These are phyloP conservation scores for Phaseolus coccineus DNA, from an alignment of 331 rosid species.

Conservation along the genomic window DNA sequence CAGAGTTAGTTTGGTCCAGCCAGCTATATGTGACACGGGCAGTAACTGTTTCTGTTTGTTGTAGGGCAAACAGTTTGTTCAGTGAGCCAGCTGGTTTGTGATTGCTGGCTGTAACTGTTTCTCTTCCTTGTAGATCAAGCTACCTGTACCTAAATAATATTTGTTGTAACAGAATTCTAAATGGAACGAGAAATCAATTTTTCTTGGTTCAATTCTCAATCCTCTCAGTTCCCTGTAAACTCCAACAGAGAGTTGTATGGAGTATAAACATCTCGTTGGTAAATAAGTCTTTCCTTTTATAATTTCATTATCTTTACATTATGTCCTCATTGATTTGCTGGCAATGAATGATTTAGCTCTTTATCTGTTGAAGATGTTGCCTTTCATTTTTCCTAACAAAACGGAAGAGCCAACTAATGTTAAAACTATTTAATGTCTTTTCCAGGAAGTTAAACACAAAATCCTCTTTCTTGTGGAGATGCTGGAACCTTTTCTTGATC, in stretches of 20 bases:
- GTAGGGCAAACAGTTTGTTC: too few relatives aligned
- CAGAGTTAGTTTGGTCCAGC: too few relatives aligned
- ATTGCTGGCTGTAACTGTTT: too few relatives aligned
- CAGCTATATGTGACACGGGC: too few relatives aligned
- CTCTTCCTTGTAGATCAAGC: too few relatives aligned
- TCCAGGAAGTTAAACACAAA: slow-evolving; percentile 84
- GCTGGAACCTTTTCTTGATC: slow-evolving; percentile 94
- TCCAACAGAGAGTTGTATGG: background rate
- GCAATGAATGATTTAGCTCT: slow-evolving; percentile 19
- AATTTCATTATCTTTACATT: slow-evolving; percentile 23
- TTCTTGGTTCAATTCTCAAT: too few relatives aligned
- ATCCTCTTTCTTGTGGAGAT: slow-evolving; percentile 95
- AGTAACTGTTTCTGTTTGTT: too few relatives aligned
- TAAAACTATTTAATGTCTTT: slow-evolving; percentile 33
- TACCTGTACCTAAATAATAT: too few relatives aligned
- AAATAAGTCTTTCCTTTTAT: background rate
- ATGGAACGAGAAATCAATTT: too few relatives aligned
- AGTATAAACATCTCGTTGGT: background rate
- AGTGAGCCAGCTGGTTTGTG: too few relatives aligned
- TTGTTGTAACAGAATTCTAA: too few relatives aligned
- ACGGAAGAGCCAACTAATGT: slow-evolving; percentile 5
- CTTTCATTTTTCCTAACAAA: slow-evolving; percentile 7
- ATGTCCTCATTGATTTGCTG: slow-evolving; percentile 7
- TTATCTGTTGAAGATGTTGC: slow-evolving; percentile 20
- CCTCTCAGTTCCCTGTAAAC: too few relatives aligned